These are phyloP conservation scores for Plantago major DNA, from an alignment of 257 asterid genomes.

Conservation along the genomic window DNA sequence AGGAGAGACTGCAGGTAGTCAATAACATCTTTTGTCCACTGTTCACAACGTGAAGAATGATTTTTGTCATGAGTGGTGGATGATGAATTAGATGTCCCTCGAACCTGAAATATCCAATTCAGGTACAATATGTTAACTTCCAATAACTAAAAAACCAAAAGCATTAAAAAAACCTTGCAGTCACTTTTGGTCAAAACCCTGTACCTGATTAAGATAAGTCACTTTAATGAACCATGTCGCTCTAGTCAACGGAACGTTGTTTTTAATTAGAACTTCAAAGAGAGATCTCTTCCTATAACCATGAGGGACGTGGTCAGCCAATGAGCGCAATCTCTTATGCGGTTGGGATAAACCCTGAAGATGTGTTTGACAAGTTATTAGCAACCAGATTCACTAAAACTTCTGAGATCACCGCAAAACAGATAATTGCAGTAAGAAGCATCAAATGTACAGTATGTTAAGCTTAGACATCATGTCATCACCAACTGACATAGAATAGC, in stretches of 20 bases:
- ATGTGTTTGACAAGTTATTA: slow-evolving; percentile 16
- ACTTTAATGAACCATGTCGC: slow-evolving; percentile 99
- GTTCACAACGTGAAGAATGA: slow-evolving; percentile 82
- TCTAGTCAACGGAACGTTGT: slow-evolving; percentile 84
- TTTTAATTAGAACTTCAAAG: slow-evolving; percentile 79
- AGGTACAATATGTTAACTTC: slow-evolving; percentile 24
- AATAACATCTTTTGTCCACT: slow-evolving; percentile 93
- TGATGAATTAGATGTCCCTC: slow-evolving; percentile 59
- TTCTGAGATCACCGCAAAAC: neutral
- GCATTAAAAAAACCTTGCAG: slow-evolving; percentile 2
- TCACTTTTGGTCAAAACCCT: slow-evolving; percentile 4
- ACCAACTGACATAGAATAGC: no score
- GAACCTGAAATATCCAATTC: slow-evolving; percentile 61
- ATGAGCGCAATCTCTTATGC: slow-evolving; percentile 77
- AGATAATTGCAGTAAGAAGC: no score
- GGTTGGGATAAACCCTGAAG: slow-evolving; percentile 87
- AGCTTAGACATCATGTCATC: no score
- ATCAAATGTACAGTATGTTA: no score
- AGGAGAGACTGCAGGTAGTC: slow-evolving; percentile 85
- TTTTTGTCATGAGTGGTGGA: slow-evolving; percentile 75
- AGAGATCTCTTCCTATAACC: slow-evolving; percentile 78
- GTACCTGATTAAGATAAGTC: slow-evolving; percentile 96
- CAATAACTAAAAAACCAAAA: slow-evolving; percentile 7
- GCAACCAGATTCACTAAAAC: slow-evolving; percentile 7
- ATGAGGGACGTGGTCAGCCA: slow-evolving; percentile 98